Percentiles rank a stretch among this genome's conserved stretches.
phyloP scores from a whole-genome alignment of 116 monocot species.

The Cymodocea nodosa region DNA sequence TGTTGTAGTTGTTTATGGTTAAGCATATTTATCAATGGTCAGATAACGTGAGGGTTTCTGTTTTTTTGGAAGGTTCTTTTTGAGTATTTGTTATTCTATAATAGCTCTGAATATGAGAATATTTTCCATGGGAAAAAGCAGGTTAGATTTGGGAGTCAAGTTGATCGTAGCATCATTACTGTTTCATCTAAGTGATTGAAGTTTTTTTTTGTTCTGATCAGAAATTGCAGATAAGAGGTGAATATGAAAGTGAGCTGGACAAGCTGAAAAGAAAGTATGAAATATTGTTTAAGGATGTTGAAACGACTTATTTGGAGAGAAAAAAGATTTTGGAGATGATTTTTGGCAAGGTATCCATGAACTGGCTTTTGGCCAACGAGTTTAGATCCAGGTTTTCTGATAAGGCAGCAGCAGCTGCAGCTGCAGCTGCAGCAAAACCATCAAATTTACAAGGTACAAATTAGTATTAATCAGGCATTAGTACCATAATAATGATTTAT shows the following conservation, averaged over 20 bases:
- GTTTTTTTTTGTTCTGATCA: slow-evolving; percentile 11
- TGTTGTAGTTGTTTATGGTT: no score
- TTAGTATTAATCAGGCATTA: background rate
- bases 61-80: no score
- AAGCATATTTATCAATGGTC: no score
- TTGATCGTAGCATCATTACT: no score
- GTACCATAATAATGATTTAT: background rate
- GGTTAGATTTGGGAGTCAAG: no score
- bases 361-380: slow-evolving; percentile 50
- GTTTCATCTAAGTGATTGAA: background rate
- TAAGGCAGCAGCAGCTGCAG: slow-evolving; percentile 15
- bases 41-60: no score
- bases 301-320: slow-evolving; percentile 20
- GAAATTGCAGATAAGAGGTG: slow-evolving; percentile 32
- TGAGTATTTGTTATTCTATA: no score
- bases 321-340: slow-evolving; percentile 21
- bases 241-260: slow-evolving; percentile 51
- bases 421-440: slow-evolving; percentile 10
- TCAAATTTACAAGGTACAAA: slow-evolving; percentile 34
- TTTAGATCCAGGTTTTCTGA: slow-evolving; percentile 46
- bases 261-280: slow-evolving; percentile 46
- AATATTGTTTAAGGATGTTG: slow-evolving; percentile 27
- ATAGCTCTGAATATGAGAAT: no score
- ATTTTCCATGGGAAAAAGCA: no score
- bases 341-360: slow-evolving; percentile 36